phyloP scores from a whole-genome alignment of 1,284 basidiomycete species.

The Rhodotorula sp. region DNA sequence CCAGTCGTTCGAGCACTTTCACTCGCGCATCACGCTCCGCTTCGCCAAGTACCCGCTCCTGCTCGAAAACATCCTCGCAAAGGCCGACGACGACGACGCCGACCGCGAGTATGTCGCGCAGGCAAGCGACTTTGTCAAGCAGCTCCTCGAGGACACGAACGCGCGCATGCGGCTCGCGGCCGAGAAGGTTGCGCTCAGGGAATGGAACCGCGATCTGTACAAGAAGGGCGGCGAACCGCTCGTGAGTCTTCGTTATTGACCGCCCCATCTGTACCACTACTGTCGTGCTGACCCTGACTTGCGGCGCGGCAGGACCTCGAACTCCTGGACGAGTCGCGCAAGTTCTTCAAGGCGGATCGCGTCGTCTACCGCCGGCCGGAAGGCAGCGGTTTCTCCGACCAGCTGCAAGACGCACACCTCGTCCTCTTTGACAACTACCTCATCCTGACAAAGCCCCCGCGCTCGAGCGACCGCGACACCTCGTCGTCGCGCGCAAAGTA shows the following conservation, averaged over 20 bases:
- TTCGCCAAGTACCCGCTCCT: slow-evolving; percentile 85
- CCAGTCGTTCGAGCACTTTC: slow-evolving; percentile 82
- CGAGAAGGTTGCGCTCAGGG: slow-evolving; percentile 83
- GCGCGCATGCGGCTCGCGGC: slow-evolving; percentile 79
- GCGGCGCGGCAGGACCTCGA: slow-evolving; percentile 70
- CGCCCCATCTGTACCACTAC: neutral
- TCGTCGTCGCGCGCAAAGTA: slow-evolving; percentile 55
- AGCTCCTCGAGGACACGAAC: slow-evolving; percentile 67
- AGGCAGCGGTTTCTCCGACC: slow-evolving; percentile 55
- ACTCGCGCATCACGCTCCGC: slow-evolving; percentile 83
- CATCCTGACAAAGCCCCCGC: slow-evolving; percentile 73
- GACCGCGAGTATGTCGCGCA: slow-evolving; percentile 77
- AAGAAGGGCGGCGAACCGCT: slow-evolving; percentile 60
- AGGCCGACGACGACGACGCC: slow-evolving; percentile 63
- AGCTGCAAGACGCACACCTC: slow-evolving; percentile 82
- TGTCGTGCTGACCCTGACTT: neutral
- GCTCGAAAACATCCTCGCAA: slow-evolving; percentile 73
- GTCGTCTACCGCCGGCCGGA: slow-evolving; percentile 75
- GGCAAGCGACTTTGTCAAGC: slow-evolving; percentile 79
- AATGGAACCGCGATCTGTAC: slow-evolving; percentile 72
- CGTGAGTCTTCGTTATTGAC: slow-evolving; percentile 2
- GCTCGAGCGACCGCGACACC: slow-evolving; percentile 61
- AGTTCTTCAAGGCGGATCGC: slow-evolving; percentile 77
- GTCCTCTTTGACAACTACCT: slow-evolving; percentile 91
- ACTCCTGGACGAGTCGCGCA: slow-evolving; percentile 74